A percentile compares a stretch with the other conserved stretches of the same genome.
Conservation (phyloP, 345 rosid genomes). For the Populus tremula region DNA sequence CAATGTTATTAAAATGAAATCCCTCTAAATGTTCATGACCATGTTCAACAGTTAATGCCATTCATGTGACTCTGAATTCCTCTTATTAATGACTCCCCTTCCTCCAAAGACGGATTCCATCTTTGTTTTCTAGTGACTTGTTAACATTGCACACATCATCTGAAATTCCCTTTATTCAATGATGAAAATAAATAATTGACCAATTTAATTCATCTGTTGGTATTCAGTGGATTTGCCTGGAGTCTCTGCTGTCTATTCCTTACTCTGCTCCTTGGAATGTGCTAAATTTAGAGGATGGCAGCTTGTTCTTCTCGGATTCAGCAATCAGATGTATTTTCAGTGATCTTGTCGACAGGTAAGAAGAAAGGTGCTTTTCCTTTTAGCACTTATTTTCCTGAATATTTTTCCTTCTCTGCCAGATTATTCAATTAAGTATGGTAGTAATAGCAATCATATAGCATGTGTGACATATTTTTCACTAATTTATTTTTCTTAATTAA, state of each 20-base stretch:
- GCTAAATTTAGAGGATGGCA: conserved; percentile 36
- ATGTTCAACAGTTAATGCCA: neutral
- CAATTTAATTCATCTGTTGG: conserved; percentile 10
- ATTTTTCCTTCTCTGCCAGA: neutral
- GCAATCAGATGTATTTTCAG: conserved; percentile 49
- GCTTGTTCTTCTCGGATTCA: conserved; percentile 61
- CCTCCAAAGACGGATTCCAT: no score
- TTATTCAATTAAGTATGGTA: neutral
- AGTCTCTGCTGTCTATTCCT: conserved; percentile 65
- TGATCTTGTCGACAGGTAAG: conserved; percentile 84
- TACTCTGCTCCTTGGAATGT: conserved; percentile 43
- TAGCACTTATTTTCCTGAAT: neutral
- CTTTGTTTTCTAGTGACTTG: no score
- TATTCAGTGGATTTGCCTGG: conserved; percentile 81
- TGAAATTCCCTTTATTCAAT: no score
- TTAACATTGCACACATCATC: no score
- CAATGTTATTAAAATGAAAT: neutral
- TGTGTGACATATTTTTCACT: neutral
- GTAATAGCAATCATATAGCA: neutral
- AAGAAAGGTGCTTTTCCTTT: neutral
- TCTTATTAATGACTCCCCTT: neutral
- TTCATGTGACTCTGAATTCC: neutral
- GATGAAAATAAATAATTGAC: neutral
- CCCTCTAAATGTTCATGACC: neutral
- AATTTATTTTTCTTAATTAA: neutral